Evolutionary conservation across 805 yeast genomes (phyloP).

Genomic region (Teunomyces barrocoloradensis): DNA sequence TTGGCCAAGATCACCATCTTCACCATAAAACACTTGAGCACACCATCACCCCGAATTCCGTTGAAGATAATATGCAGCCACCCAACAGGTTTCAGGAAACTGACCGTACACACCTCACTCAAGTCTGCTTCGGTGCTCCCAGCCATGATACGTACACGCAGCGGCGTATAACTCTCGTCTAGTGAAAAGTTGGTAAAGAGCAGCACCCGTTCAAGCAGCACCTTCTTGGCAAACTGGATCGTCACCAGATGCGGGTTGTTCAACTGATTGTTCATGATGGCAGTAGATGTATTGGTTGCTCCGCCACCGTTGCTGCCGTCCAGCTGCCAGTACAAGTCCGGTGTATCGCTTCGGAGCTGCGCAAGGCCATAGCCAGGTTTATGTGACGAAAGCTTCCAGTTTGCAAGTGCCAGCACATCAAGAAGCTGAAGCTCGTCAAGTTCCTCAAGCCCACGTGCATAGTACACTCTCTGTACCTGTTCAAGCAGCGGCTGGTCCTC

Average conservation of each 20-base stretch:
- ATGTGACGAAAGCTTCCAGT: constrained; percentile 78
- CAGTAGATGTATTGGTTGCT: constrained; percentile 17
- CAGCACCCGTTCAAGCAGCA: constrained; percentile 64
- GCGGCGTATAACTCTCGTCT: constrained; percentile 95
- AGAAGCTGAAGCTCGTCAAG: constrained; percentile 57
- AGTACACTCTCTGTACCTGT: constrained; percentile 39
- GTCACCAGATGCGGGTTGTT: constrained; percentile 80
- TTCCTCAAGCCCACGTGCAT: constrained; percentile 48
- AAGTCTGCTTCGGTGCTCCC: constrained; percentile 75
- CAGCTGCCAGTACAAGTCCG: constrained; percentile 85
- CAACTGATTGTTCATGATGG: constrained; percentile 31
- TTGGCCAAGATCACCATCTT: constrained; percentile 66
- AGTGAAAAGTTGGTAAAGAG: constrained; percentile 65
- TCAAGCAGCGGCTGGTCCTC: constrained; percentile 37
- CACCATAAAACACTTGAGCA: constrained; percentile 64
- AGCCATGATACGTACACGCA: constrained; percentile 58
- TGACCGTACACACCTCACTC: constrained; percentile 59
- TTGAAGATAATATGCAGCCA: constrained; percentile 70
- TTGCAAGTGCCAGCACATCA: constrained; percentile 78
- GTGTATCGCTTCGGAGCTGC: constrained; percentile 72
- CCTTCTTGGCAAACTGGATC: constrained; percentile 75
- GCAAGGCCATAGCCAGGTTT: constrained; percentile 71
- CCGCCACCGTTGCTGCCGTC: constrained; percentile 61
- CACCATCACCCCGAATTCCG: constrained; percentile 51
- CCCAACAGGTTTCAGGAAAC: constrained; percentile 66